phyloP scores from a whole-genome alignment of 345 rosid genomes.

The Crucihimalaya himalaica region DNA sequence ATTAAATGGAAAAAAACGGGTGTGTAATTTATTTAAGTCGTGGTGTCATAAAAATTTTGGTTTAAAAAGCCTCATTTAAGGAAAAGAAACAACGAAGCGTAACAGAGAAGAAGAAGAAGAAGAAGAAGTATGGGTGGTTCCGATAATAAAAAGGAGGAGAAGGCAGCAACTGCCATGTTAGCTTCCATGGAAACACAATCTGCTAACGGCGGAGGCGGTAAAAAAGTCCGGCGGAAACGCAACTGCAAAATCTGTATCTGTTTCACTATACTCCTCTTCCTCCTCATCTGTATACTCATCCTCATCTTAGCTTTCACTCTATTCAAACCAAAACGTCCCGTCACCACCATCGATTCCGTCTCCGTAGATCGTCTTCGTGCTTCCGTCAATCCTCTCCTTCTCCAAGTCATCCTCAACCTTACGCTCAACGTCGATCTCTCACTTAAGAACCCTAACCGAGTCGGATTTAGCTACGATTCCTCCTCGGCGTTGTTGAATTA shows the following conservation, averaged over 20 bases:
- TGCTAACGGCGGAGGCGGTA: not conserved
- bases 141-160: slow-evolving; percentile 22
- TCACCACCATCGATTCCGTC: slow-evolving; percentile 50
- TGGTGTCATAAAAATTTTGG: not conserved
- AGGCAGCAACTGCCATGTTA: slow-evolving; percentile 25
- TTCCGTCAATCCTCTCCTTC: slow-evolving; percentile 32
- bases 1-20: too few species aligned
- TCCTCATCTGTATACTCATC: slow-evolving; percentile 46
- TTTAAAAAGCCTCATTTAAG: not conserved
- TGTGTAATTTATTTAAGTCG: not conserved
- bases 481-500: slow-evolving; percentile 56
- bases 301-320: slow-evolving; percentile 66
- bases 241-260: slow-evolving; percentile 50
- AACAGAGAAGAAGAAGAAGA: not conserved
- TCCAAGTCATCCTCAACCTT: slow-evolving; percentile 49
- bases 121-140: not conserved
- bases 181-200: slow-evolving; percentile 40
- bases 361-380: slow-evolving; percentile 40
- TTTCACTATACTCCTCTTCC: slow-evolving; percentile 4
- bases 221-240: slow-evolving; percentile 30
- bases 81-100: slow-evolving; percentile 1
- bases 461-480: slow-evolving; percentile 55
- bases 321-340: slow-evolving; percentile 68
- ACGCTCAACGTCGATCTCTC: slow-evolving; percentile 55
- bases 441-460: slow-evolving; percentile 70